A percentile compares a stretch with the other conserved stretches of the same genome.
phyloP scores from a whole-genome alignment of 192 early-diverging fungal genomes.

The Rhizophagus clarus region DNA sequence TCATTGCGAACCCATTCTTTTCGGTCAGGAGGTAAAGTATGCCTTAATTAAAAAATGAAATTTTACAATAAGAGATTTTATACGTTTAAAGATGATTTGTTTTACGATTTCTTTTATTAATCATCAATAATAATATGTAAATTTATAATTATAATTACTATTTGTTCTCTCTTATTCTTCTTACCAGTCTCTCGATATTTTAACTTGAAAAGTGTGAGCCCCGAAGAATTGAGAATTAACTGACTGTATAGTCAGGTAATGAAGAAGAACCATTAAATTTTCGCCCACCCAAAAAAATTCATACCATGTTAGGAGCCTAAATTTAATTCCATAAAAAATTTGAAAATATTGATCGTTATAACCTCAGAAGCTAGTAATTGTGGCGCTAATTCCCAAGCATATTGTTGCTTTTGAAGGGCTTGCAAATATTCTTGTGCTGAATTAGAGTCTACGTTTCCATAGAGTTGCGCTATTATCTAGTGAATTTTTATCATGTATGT shows the following conservation, averaged over 20 bases:
- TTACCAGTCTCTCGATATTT: constrained; percentile 61
- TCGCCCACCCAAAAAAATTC: not conserved
- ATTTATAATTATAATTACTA: not conserved
- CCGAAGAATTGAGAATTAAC: constrained; percentile 60
- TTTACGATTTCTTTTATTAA: not conserved
- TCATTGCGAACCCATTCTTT: constrained; percentile 56
- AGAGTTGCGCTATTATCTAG: constrained; percentile 41
- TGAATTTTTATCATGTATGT: not conserved
- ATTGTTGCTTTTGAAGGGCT: constrained; percentile 49
- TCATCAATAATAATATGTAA: not conserved
- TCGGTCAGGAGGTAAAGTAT: constrained; percentile 50
- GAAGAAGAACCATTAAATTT: not conserved
- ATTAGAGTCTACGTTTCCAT: constrained; percentile 46
- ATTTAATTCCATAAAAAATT: not conserved
- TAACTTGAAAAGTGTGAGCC: constrained; percentile 60
- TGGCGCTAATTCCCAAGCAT: constrained; percentile 60
- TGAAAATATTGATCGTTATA: not conserved
- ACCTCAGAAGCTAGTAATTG: constrained; percentile 52
- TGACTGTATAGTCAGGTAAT: constrained; percentile 26
- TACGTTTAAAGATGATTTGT: not conserved
- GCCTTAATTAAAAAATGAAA: constrained; percentile 37
- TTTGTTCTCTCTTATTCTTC: not conserved
- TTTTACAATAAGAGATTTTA: not conserved
- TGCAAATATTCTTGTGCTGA: constrained; percentile 57
- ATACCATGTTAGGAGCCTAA: not conserved